phyloP scores from a whole-genome alignment of 352 stramenopile species.

The Phytopythium cucurbitacearum region DNA sequence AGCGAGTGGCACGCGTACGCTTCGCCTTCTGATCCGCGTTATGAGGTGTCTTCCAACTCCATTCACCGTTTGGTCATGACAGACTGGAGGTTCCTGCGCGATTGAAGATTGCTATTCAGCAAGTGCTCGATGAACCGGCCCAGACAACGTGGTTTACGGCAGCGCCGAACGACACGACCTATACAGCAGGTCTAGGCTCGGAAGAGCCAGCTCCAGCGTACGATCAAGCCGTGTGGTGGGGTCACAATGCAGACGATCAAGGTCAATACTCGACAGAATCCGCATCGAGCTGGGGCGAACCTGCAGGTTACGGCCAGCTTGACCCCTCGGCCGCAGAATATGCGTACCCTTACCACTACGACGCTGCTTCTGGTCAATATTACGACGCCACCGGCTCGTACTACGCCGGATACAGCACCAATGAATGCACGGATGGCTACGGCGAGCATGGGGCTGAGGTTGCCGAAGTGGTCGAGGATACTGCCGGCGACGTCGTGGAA shows the following conservation, averaged over 20 bases:
- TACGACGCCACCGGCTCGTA: not conserved
- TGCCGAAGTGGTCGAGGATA: not conserved
- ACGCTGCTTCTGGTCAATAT: not conserved
- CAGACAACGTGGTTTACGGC: not conserved
- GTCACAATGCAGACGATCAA: constrained; percentile 8
- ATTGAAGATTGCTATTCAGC: constrained; percentile 62
- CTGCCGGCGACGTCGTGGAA: constrained; percentile 18
- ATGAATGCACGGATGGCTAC: not conserved
- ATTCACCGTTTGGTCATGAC: not conserved
- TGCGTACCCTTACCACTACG: not conserved
- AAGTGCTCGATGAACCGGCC: constrained; percentile 40
- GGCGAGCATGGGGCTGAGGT: not conserved
- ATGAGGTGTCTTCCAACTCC: no score
- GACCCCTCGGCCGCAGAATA: not conserved
- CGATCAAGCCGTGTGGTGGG: constrained; percentile 6
- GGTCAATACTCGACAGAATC: not conserved
- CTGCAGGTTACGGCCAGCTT: no score
- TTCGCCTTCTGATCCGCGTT: not conserved
- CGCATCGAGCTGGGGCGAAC: not conserved
- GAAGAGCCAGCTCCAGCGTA: constrained; percentile 5
- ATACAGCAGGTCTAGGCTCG: no score
- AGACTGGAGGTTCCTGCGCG: constrained; percentile 50
- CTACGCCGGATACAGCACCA: not conserved
- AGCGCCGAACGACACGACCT: no score
- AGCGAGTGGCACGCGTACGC: constrained; percentile 54